Evolutionary conservation across 257 asterid species (phyloP), one percentile per base, ranked within the genome.

Genomic region (Salvia rosmarinus): DNA sequence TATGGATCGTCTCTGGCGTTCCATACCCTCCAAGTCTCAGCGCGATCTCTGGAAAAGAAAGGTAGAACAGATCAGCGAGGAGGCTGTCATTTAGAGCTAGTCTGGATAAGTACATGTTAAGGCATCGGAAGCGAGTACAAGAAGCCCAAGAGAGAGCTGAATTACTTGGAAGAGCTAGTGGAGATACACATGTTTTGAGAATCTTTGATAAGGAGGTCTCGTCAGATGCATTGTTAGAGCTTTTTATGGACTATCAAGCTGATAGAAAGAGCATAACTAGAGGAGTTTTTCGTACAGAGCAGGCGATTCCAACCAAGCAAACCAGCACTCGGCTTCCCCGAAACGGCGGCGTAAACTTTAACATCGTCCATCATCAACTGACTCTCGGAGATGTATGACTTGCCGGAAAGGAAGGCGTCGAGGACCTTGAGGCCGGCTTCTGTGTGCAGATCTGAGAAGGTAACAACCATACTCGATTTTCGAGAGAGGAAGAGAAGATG

Each of bases 1-100:
- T 60, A 94, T 91, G 99, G 99, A 94, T 77, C 89, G 84, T 50
- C 85, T 89, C 44, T 94, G 98, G 99, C 96, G 99, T 32, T 91
- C 99, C 49, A 85, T 88, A 34, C 75, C 96, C 37, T 84, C 91
- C 71, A 88, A 85, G 74, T 84, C 99, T 39, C 95, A 88, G 68
- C 96, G 98, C 62, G 98, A 94, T 89, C 96, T 94, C 71, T 94
- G 96, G 99, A 94, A 91, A 85, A 86, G 99, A n/a, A n/a, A n/a
- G 80, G 96, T 91, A 62, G 98, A 94, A 73, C 97, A 84, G 77
- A 91, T 89, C 64, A 86, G 83, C 9, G 98, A 94, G 86, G 97
- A 94, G 80, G 95, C 90, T 42, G 89, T 94, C 96, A 46, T 91
- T 89, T 80, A 87, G 88, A 82, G 89, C 86, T 47, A 84, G 98